Evolutionary conservation across 1,284 basidiomycete genomes (phyloP).

Genomic region (Ganoderma lingzhi): DNA sequence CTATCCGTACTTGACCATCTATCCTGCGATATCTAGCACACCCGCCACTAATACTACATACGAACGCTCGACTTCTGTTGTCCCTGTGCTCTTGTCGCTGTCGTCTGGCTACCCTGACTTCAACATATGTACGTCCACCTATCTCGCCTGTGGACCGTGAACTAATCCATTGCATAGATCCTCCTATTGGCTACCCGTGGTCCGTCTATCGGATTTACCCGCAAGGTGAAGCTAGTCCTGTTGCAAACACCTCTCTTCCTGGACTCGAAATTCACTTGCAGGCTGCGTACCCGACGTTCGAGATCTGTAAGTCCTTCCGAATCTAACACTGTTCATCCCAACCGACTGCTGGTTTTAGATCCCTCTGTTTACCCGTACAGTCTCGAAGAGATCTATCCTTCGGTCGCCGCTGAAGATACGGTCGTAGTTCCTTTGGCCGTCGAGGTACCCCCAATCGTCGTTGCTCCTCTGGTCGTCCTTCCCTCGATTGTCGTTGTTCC

Average conservation of each 20-base stretch:
- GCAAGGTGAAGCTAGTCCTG: slow-evolving; percentile 4
- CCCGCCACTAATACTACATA: slow-evolving; percentile 2
- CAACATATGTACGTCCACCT: slow-evolving; percentile 33
- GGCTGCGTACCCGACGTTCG: slow-evolving; percentile 35
- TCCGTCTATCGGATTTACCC: slow-evolving; percentile 42
- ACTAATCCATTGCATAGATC: slow-evolving; percentile 39
- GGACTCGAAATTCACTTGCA: slow-evolving; percentile 17
- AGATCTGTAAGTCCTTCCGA: slow-evolving; percentile 32
- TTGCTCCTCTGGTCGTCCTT: no score
- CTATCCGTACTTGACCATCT: slow-evolving; percentile 32
- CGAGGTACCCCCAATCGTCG: background rate
- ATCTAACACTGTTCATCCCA: background rate
- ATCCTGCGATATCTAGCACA: slow-evolving; percentile 20
- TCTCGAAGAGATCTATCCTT: slow-evolving; percentile 28
- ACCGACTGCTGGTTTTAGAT: slow-evolving; percentile 24
- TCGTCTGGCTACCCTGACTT: slow-evolving; percentile 26
- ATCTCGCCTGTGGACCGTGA: background rate
- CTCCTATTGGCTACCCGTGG: slow-evolving; percentile 46
- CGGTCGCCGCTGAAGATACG: slow-evolving; percentile 1
- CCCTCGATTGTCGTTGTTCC: no score
- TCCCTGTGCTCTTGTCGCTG: slow-evolving; percentile 11
- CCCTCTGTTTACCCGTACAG: slow-evolving; percentile 37
- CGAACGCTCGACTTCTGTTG: slow-evolving; percentile 4
- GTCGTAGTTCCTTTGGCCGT: background rate
- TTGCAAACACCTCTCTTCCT: background rate